Evolutionary conservation across 805 yeast genomes (phyloP).

Genomic region (Candida koratica): DNA sequence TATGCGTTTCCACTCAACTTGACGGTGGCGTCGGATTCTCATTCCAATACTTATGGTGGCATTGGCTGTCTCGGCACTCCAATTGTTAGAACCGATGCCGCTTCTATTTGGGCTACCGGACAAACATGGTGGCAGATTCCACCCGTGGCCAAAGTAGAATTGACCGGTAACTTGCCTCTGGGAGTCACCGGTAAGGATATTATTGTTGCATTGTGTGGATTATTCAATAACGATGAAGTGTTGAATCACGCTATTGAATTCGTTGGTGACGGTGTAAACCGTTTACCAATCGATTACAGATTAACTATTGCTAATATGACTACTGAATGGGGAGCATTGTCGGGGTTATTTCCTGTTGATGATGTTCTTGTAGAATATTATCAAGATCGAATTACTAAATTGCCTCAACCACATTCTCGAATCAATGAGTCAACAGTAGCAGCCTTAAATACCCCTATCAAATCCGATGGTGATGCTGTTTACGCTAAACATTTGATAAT

Average conservation of each 20-base stretch:
- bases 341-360: slow-evolving; percentile 98
- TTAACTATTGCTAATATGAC: slow-evolving; percentile 96
- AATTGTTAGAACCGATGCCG: slow-evolving; percentile 97
- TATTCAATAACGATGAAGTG: slow-evolving; percentile 88
- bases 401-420: slow-evolving; percentile 79
- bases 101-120: slow-evolving; percentile 99
- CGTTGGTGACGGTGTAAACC: slow-evolving; percentile 72
- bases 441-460: slow-evolving; percentile 41
- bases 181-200: slow-evolving; percentile 97
- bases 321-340: slow-evolving; percentile 97
- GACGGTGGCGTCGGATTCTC: slow-evolving; percentile 97
- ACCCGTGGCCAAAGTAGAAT: slow-evolving; percentile 92
- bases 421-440: slow-evolving; percentile 60
- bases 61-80: slow-evolving; percentile 95
- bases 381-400: slow-evolving; percentile 51
- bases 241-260: slow-evolving; percentile 92
- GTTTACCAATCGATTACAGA: slow-evolving; percentile 75
- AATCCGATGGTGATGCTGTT: slow-evolving; percentile 71
- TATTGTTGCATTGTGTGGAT: slow-evolving; percentile 92
- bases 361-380: slow-evolving; percentile 74
- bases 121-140: slow-evolving; percentile 99
- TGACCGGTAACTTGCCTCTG: slow-evolving; percentile 71
- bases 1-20: slow-evolving; percentile 92
- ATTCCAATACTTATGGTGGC: slow-evolving; percentile 97
- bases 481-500: slow-evolving; percentile 86